Base-by-base conservation (phyloP, 139 green algal genomes). In the Haematococcus sp. region DNA sequence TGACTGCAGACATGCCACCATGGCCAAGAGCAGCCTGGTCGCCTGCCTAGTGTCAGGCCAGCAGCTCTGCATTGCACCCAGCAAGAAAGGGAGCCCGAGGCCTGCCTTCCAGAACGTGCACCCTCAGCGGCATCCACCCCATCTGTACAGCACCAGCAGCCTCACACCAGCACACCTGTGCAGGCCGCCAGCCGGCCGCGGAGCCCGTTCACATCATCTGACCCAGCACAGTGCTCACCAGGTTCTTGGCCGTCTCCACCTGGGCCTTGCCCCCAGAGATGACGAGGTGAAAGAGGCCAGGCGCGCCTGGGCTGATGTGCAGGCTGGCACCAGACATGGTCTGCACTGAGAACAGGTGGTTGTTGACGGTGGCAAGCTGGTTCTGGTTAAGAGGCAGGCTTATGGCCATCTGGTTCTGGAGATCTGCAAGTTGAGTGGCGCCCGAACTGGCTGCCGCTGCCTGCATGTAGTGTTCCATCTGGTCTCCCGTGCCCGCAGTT, bases 261-360 rank as follows among this genome's bases (percentile, higher is more conserved):
- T 82, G 76, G 0, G 31, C 16, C 30, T 74, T 73, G 16, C 3
- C 63, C 17, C 76, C 76, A 1, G 63, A 75, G 0, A 82, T 54
- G 22, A 82, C 40, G 54, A 82, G 64, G 33, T 82, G 74, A 40
- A 77, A 82, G 15, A 82, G 25, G 11, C 76, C 76, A 23, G 70
- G 76, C 1, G 70, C 70, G 7, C 76, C 76, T 4, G 76, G 76
- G 5, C 63, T 74, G 17, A 82, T 76, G 52, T 81, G 75, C 68
- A 76, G 46, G 40, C 73, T 35, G 3, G 70, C 76, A 1, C 76
- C 76, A 17, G 51, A 71, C 30, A 82, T 74, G 30, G 70, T 75
- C 70, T 82, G 76, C 40, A 82, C 55, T 71, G 55, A 76, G 77
- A 76, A 83, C 34, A 83, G 65, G 77, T 83, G 77, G 4, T 35